phyloP scores from a whole-genome alignment of 345 rosid species.

The Erodium maritimum region DNA sequence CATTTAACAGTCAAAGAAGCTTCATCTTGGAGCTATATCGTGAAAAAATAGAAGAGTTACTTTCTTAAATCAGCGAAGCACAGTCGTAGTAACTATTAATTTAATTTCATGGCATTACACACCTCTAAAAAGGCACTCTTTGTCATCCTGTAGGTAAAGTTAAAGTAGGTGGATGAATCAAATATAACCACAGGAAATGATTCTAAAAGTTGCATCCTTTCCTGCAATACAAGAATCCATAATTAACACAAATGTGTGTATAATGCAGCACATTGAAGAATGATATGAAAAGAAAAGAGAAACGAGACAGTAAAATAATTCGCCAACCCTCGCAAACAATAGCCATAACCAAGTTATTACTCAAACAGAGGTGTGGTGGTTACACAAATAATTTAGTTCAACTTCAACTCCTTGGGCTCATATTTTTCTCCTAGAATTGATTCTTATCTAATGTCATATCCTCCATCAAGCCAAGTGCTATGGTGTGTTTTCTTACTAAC shows the following conservation, averaged over 20 bases:
- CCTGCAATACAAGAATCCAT: slow-evolving; percentile 32
- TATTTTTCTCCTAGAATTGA: too few relatives aligned
- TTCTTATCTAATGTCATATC: too few relatives aligned
- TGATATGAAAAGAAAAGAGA: neutral
- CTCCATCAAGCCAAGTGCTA: too few relatives aligned
- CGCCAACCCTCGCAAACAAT: too few relatives aligned
- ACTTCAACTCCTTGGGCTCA: too few relatives aligned
- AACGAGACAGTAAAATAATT: neutral
- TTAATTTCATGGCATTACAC: slow-evolving; percentile 12
- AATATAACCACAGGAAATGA: slow-evolving; percentile 59
- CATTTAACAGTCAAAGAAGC: slow-evolving; percentile 56
- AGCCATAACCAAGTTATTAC: too few relatives aligned
- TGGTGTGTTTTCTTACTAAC: too few relatives aligned
- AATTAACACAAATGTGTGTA: slow-evolving; percentile 4
- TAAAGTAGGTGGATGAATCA: slow-evolving; percentile 35
- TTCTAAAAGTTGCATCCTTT: slow-evolving; percentile 32
- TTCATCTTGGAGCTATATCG: slow-evolving; percentile 66
- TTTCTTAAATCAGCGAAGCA: neutral
- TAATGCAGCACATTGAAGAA: neutral
- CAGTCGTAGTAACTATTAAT: neutral
- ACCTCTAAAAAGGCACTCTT: slow-evolving; percentile 63
- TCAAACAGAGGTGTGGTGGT: too few relatives aligned
- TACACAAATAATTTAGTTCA: too few relatives aligned
- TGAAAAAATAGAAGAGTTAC: slow-evolving; percentile 7
- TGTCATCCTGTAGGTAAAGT: slow-evolving; percentile 66